Evolutionary conservation across 495 filamentous ascomycete species (phyloP).

Genomic region (Trichocladium uniseriatum): DNA sequence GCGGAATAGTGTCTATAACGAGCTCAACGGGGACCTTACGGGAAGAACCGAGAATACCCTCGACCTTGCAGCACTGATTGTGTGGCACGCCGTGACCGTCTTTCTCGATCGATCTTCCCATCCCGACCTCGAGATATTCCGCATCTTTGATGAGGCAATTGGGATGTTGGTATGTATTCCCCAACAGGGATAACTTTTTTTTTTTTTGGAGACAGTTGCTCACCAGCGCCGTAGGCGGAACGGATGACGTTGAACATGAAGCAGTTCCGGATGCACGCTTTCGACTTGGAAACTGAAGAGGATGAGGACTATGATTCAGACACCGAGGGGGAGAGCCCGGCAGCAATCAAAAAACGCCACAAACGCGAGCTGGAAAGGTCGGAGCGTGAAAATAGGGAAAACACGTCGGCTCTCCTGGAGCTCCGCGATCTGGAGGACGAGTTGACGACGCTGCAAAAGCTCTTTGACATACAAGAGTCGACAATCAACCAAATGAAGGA

Average conservation of each 20-base stretch:
- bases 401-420: slow-evolving; percentile 55
- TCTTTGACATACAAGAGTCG: slow-evolving; percentile 49
- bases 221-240: slow-evolving; percentile 40
- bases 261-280: slow-evolving; percentile 45
- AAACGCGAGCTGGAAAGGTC: slow-evolving; percentile 41
- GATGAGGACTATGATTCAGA: slow-evolving; percentile 38
- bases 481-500: slow-evolving; percentile 42
- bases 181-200: too few relatives aligned
- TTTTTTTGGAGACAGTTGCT: background rate
- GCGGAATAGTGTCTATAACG: slow-evolving; percentile 56
- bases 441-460: slow-evolving; percentile 46
- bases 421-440: slow-evolving; percentile 61
- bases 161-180: slow-evolving; percentile 47
- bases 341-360: slow-evolving; percentile 40
- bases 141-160: slow-evolving; percentile 59
- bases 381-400: slow-evolving; percentile 49
- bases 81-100: slow-evolving; percentile 53
- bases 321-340: slow-evolving; percentile 33
- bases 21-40: slow-evolving; percentile 58
- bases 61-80: slow-evolving; percentile 54
- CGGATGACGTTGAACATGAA: slow-evolving; percentile 55
- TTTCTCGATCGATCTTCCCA: slow-evolving; percentile 50
- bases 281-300: slow-evolving; percentile 31
- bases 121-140: slow-evolving; percentile 53
- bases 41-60: slow-evolving; percentile 53